phyloP scores from a whole-genome alignment of 1,139 yeast species.

The Candida sojae region DNA sequence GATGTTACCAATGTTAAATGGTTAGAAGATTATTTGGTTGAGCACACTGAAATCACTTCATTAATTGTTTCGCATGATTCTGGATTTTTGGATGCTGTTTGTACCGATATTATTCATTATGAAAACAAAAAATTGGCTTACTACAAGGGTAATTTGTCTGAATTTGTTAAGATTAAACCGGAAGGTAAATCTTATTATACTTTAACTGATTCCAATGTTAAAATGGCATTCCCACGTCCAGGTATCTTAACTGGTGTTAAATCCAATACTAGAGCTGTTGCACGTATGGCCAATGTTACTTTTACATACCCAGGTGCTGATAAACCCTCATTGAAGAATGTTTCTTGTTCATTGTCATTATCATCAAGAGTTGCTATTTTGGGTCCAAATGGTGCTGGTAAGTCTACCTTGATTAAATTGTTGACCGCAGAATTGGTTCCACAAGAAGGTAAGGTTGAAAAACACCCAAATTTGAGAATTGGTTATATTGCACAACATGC shows the following conservation, averaged over 20 bases:
- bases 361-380: constrained; percentile 95
- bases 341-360: constrained; percentile 84
- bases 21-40: constrained; percentile 84
- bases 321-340: constrained; percentile 77
- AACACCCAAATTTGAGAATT: constrained; percentile 96
- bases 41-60: constrained; percentile 85
- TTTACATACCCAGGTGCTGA: constrained; percentile 88
- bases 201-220: constrained; percentile 88
- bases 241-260: constrained; percentile 96
- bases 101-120: constrained; percentile 96
- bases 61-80: constrained; percentile 97
- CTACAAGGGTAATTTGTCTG: constrained; percentile 94
- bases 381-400: constrained; percentile 99
- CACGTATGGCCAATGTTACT: constrained; percentile 82
- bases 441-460: constrained; percentile 85
- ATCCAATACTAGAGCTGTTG: constrained; percentile 93
- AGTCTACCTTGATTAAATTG: constrained; percentile 89
- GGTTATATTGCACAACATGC: constrained; percentile 99
- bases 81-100: constrained; percentile 91
- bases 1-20: constrained; percentile 93
- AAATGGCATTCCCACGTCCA: constrained; percentile 98
- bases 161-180: constrained; percentile 87
- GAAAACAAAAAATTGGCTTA: constrained; percentile 93
- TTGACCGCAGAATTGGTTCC: constrained; percentile 92
- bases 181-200: constrained; percentile 97